Evolutionary conservation across 371 early-diverging fungal species (phyloP).

Genomic region (Rhizopus sp.): DNA sequence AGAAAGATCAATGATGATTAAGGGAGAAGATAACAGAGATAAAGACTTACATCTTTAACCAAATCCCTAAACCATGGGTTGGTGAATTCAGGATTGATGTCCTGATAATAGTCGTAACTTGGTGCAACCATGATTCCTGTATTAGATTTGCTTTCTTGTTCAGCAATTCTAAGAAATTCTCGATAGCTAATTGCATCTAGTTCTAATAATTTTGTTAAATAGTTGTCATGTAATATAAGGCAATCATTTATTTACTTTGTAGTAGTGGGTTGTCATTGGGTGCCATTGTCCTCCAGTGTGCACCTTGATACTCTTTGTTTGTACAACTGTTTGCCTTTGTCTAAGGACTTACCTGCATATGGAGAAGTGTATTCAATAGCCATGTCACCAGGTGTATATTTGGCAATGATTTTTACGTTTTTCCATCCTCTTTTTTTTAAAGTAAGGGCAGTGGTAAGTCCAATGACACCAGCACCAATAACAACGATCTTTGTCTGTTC

Average conservation of each 20-base stretch:
- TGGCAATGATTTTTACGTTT: slow-evolving; percentile 58
- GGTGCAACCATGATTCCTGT: slow-evolving; percentile 50
- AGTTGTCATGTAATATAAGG: neutral
- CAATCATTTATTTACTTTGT: slow-evolving; percentile 34
- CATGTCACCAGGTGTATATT: slow-evolving; percentile 57
- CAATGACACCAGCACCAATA: slow-evolving; percentile 77
- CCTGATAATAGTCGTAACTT: slow-evolving; percentile 51
- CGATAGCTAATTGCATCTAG: slow-evolving; percentile 49
- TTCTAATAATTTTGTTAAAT: slow-evolving; percentile 25
- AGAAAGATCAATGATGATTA: neutral
- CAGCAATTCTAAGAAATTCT: slow-evolving; percentile 44
- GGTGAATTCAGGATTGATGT: slow-evolving; percentile 34
- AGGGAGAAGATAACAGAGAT: neutral
- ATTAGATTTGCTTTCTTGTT: slow-evolving; percentile 26
- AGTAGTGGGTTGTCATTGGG: slow-evolving; percentile 36
- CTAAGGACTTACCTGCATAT: slow-evolving; percentile 57
- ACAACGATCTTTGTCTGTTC: slow-evolving; percentile 39
- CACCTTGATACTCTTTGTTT: slow-evolving; percentile 34
- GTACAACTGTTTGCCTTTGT: neutral
- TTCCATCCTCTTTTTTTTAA: slow-evolving; percentile 53
- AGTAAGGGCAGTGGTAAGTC: slow-evolving; percentile 65
- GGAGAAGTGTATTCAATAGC: slow-evolving; percentile 70
- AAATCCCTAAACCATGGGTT: slow-evolving; percentile 58
- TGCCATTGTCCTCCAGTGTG: slow-evolving; percentile 76
- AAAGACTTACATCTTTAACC: slow-evolving; percentile 47